A percentile compares a stretch with the other conserved stretches of the same genome.
These are phyloP conservation scores for Rosa rugosa DNA, from an alignment of 306 rosid genomes.

Conservation along the genomic window DNA sequence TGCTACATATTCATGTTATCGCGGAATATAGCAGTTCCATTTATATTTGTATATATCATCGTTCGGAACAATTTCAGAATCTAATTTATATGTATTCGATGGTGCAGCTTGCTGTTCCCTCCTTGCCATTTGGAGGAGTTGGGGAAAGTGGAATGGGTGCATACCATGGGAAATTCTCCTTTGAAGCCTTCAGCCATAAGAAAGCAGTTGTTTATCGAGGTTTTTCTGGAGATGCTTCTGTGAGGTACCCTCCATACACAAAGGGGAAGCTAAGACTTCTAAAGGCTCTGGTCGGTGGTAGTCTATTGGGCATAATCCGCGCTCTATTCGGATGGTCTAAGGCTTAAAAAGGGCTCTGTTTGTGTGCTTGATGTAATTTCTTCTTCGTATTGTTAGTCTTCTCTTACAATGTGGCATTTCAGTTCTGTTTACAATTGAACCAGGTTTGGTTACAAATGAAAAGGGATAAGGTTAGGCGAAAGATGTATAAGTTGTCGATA, in stretches of 20 bases:
- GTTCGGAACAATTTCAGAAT: background rate
- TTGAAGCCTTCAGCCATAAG: slow-evolving; percentile 92
- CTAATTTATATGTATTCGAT: background rate
- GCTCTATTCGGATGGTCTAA: slow-evolving; percentile 79
- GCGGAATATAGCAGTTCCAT: background rate
- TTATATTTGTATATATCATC: background rate
- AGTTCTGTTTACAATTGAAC: background rate
- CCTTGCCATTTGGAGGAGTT: slow-evolving; percentile 97
- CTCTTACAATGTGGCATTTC: background rate
- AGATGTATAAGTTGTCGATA: background rate
- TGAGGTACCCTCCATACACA: slow-evolving; percentile 94
- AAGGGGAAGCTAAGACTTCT: slow-evolving; percentile 59
- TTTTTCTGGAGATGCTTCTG: slow-evolving; percentile 63
- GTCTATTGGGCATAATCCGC: slow-evolving; percentile 52
- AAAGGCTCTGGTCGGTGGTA: slow-evolving; percentile 78
- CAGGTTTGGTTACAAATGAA: too few species aligned
- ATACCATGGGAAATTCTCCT: slow-evolving; percentile 95
- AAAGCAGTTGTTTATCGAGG: slow-evolving; percentile 88
- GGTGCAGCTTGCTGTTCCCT: slow-evolving; percentile 68
- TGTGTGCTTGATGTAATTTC: background rate
- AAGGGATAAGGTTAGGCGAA: background rate
- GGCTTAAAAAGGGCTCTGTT: slow-evolving; percentile 14
- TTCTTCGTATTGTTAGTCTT: slow-evolving; percentile 21
- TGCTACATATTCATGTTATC: background rate
- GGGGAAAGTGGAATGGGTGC: slow-evolving; percentile 97